Percentiles rank a stretch among this genome's conserved stretches.
phyloP scores from a whole-genome alignment of 352 stramenopile species.

The Aphanomyces astaci region DNA sequence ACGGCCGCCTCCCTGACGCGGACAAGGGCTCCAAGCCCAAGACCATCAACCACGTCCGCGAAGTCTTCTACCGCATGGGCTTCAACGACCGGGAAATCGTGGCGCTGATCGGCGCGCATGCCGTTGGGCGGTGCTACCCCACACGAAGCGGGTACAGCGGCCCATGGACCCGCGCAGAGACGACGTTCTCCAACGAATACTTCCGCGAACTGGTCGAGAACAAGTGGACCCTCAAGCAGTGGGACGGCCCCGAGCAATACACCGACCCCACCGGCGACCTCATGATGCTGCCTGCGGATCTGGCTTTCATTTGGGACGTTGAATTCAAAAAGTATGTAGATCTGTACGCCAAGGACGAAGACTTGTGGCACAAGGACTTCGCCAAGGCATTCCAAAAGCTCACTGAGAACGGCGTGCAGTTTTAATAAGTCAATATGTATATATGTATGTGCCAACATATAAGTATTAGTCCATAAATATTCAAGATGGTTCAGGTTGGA shows the following conservation, averaged over 20 bases:
- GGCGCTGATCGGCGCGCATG: slow-evolving; percentile 92
- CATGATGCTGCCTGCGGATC: slow-evolving; percentile 97
- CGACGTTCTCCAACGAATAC: slow-evolving; percentile 97
- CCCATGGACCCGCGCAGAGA: slow-evolving; percentile 90
- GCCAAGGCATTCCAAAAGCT: slow-evolving; percentile 93
- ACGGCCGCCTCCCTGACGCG: slow-evolving; percentile 95
- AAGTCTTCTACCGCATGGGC: slow-evolving; percentile 97
- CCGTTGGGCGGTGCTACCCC: slow-evolving; percentile 94
- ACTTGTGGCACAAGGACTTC: slow-evolving; percentile 97
- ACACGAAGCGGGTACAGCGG: slow-evolving; percentile 89
- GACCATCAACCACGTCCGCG: slow-evolving; percentile 90
- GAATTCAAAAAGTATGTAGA: slow-evolving; percentile 95
- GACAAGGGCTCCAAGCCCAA: slow-evolving; percentile 88
- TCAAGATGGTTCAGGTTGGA: too few species aligned
- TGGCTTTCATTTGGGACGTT: slow-evolving; percentile 92
- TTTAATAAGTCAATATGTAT: slow-evolving; percentile 25
- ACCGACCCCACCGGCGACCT: slow-evolving; percentile 89
- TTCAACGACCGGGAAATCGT: slow-evolving; percentile 97
- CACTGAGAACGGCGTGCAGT: slow-evolving; percentile 85
- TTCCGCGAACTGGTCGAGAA: slow-evolving; percentile 89
- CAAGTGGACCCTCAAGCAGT: slow-evolving; percentile 93
- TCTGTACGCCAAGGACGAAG: slow-evolving; percentile 97
- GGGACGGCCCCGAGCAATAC: slow-evolving; percentile 91
- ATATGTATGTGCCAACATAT: too few species aligned
- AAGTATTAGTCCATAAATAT: too few species aligned